Evolutionary conservation across 1,284 basidiomycete species (phyloP), one percentile per base, ranked within the genome.

Genomic region (Lentinula novae-zelandiae): DNA sequence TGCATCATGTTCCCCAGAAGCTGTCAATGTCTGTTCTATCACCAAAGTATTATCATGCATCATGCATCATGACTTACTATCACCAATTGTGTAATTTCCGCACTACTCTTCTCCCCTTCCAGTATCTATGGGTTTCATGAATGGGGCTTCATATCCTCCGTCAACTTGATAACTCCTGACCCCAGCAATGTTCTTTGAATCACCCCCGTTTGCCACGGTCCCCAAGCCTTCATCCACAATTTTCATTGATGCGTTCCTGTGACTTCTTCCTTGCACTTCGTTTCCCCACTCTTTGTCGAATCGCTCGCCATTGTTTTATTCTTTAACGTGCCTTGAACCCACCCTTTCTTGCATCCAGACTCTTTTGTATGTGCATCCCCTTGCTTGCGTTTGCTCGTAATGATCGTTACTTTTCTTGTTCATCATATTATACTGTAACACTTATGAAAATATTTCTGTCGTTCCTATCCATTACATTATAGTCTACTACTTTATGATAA

Each of bases 401-500:
- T 48, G 46, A 48, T 15, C 10, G n/a, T 51, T 15, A n/a, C 15
- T 17, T 20, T 53, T 36, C 51, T 53, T 53, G 22, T 42, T 20
- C 12, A n/a, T 54, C 22, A 8, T 54, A 42, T 12, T 31, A 12
- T 42, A 54, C 20, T 15, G 20, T 33, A 20, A 40, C 39, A 27
- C 9, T n/a, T 31, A 44, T 56, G 40, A 31, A 15, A 5, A 17
- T 46, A n/a, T 56, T 46, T 46, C 13, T 56, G 31, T 13, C 7
- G 22, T 34, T 42, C 20, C 38, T 22, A 27, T 27, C 17, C n/a
- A 34, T 4, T 56, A 56, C 54, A 17, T 33, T 56, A 56, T 13
- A n/a, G 53, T 56, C 54, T 46, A 56, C 54, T 56, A 56, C 54
- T 56, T 31, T 56, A 56, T 56, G 27, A 31, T 56, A 56, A 56